These are phyloP conservation scores for Trametes coccinea DNA, from an alignment of 768 basidiomycete genomes.

Conservation along the genomic window DNA sequence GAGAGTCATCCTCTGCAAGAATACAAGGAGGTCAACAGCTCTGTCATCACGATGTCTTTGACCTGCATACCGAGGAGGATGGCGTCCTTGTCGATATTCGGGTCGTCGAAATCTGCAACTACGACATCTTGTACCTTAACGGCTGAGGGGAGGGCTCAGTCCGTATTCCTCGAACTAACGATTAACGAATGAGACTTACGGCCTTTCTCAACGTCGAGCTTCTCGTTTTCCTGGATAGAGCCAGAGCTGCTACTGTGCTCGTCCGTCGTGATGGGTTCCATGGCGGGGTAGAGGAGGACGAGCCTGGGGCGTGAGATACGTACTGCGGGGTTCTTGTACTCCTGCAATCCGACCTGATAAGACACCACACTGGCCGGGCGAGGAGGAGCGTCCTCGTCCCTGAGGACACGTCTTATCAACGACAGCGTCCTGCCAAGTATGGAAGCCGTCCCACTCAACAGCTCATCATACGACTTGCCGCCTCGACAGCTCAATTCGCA, in stretches of 20 bases:
- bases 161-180: neutral
- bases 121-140: slow-evolving; percentile 16
- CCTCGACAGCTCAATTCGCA: neutral
- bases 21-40: neutral
- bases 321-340: slow-evolving; percentile 15
- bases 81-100: slow-evolving; percentile 36
- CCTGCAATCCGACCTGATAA: slow-evolving; percentile 7
- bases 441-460: neutral
- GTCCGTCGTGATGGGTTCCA: slow-evolving; percentile 15
- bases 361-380: slow-evolving; percentile 3
- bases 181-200: neutral
- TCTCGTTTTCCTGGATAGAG: slow-evolving; percentile 16
- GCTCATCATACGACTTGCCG: neutral
- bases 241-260: slow-evolving; percentile 8
- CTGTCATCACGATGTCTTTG: neutral
- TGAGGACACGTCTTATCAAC: slow-evolving; percentile 9
- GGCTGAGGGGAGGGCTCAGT: neutral
- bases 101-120: slow-evolving; percentile 33
- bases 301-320: slow-evolving; percentile 5
- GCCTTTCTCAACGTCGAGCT: slow-evolving; percentile 16
- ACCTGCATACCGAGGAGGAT: slow-evolving; percentile 24
- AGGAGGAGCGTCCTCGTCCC: slow-evolving; percentile 1
- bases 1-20: slow-evolving; percentile 30
- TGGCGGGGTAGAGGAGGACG: slow-evolving; percentile 11
- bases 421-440: neutral